These are phyloP conservation scores for Schwanniomyces pseudopolymorphus DNA, from an alignment of 805 yeast genomes.

Conservation along the genomic window DNA sequence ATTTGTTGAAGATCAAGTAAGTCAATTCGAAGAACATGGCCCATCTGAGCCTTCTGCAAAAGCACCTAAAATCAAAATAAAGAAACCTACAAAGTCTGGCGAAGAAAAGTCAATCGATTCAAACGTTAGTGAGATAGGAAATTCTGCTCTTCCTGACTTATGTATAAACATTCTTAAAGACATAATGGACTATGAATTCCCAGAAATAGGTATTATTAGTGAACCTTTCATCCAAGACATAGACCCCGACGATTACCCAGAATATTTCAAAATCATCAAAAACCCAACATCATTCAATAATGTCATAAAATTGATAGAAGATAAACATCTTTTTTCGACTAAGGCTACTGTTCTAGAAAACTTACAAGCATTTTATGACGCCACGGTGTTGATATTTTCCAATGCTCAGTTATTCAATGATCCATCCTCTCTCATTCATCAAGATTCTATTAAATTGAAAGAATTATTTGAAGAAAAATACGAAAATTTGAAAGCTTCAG, in stretches of 20 bases:
- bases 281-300: conserved; percentile 72
- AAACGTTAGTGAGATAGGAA: conserved; percentile 10
- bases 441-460: conserved; percentile 65
- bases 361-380: conserved; percentile 58
- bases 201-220: conserved; percentile 53
- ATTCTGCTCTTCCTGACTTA: conserved; percentile 18
- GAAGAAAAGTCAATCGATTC: not conserved
- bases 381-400: conserved; percentile 61
- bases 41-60: not conserved
- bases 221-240: conserved; percentile 79
- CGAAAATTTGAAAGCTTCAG: conserved; percentile 23
- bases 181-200: conserved; percentile 44
- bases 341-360: conserved; percentile 35
- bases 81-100: conserved; percentile 5
- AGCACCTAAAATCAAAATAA: conserved; percentile 12
- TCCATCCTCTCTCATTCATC: conserved; percentile 66
- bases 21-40: conserved; percentile 25
- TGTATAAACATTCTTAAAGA: conserved; percentile 33
- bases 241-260: conserved; percentile 69
- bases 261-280: conserved; percentile 70
- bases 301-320: conserved; percentile 52
- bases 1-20: conserved; percentile 53
- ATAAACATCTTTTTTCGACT: conserved; percentile 40
- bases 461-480: conserved; percentile 48
- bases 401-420: conserved; percentile 82